Evolutionary conservation across 2,329 filamentous ascomycete species (phyloP).

Genomic region (Geoglossum cookeanum): DNA sequence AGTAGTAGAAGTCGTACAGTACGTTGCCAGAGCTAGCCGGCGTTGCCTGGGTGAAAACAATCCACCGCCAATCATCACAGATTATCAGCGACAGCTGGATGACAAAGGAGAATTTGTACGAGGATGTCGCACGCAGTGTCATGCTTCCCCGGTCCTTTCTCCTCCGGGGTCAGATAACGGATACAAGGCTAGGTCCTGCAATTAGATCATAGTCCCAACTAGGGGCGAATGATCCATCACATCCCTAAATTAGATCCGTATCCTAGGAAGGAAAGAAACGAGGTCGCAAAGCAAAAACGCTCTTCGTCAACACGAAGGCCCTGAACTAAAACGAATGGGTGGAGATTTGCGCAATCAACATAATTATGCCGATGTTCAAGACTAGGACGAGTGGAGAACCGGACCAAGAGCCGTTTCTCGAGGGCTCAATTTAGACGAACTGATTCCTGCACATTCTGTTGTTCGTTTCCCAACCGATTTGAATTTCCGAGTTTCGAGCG

Average conservation of each 20-base stretch:
- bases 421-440: not conserved
- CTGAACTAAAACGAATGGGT: not conserved
- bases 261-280: not conserved
- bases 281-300: not conserved
- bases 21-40: not conserved
- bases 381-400: not conserved
- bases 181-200: not conserved
- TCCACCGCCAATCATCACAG: not conserved
- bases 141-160: not conserved
- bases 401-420: not conserved
- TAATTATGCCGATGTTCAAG: constrained; percentile 1
- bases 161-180: not conserved
- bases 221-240: not conserved
- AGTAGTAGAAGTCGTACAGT: not conserved
- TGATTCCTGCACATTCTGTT: constrained; percentile 1
- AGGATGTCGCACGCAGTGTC: constrained; percentile 1
- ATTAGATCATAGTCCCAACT: not conserved
- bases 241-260: not conserved
- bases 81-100: not conserved
- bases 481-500: not conserved
- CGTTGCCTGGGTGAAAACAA: not conserved
- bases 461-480: constrained; percentile 1
- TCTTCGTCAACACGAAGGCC: constrained; percentile 1
- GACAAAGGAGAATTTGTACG: constrained; percentile 3
- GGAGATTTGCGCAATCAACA: not conserved